A percentile compares a stretch with the other conserved stretches of the same genome.
Conservation (phyloP, 768 basidiomycete species). For the Kwoniella bestiolae region DNA sequence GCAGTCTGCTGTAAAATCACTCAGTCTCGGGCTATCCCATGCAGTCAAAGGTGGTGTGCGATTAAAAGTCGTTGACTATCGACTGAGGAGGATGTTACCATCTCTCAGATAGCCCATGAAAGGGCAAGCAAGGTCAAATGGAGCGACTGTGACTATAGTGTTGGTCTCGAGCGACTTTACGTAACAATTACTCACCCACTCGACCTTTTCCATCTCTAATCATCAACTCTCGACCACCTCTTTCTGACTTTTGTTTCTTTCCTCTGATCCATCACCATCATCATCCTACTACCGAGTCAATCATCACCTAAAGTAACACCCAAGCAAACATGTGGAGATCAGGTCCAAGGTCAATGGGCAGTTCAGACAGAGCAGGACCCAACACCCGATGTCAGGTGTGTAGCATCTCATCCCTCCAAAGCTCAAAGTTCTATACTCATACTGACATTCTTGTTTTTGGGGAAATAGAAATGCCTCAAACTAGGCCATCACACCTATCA, state of each 20-base stretch:
- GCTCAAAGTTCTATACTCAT: no score
- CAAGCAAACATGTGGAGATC: conserved; percentile 9
- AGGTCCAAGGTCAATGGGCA: conserved; percentile 38
- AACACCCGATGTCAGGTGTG: conserved; percentile 51
- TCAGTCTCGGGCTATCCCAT: no score
- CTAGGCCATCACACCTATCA: conserved; percentile 88
- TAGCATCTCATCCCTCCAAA: no score
- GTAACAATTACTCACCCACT: neutral
- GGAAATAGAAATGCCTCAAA: conserved; percentile 49
- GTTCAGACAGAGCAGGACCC: conserved; percentile 35
- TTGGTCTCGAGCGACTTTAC: no score
- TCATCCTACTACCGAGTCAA: no score
- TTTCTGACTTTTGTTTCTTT: neutral
- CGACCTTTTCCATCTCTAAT: neutral
- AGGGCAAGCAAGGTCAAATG: neutral
- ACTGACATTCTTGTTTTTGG: neutral
- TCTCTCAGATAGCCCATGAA: neutral
- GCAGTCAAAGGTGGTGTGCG: no score
- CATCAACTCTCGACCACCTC: neutral
- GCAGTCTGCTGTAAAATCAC: no score
- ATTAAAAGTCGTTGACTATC: no score
- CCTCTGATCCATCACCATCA: neutral
- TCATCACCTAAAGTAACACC: no score
- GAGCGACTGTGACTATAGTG: neutral
- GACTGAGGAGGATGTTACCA: no score